Conservation (phyloP, 345 rosid genomes). For the Eucalyptus camaldulensis region DNA sequence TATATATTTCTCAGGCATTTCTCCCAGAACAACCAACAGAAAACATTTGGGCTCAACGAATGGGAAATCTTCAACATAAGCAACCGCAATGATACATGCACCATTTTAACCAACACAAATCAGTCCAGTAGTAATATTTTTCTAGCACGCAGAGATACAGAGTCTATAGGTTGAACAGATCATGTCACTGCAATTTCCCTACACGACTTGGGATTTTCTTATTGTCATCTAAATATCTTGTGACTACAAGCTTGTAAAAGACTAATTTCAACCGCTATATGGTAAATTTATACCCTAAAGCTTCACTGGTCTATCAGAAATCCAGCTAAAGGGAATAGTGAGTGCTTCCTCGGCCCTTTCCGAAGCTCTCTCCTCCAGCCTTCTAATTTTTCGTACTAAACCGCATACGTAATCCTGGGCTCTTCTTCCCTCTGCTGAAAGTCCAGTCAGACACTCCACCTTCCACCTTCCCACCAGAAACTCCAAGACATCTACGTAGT, state of each 20-base stretch:
- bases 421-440: slow-evolving; percentile 56
- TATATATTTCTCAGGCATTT: neutral
- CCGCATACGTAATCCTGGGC: slow-evolving; percentile 78
- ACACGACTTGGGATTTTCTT: neutral
- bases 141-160: neutral
- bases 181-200: neutral
- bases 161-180: neutral
- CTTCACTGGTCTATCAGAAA: slow-evolving; percentile 51
- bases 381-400: slow-evolving; percentile 49
- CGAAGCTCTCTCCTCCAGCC: slow-evolving; percentile 70
- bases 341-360: slow-evolving; percentile 46
- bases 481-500: slow-evolving; percentile 73
- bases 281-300: slow-evolving; percentile 9
- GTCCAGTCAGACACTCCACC: slow-evolving; percentile 36
- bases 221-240: neutral
- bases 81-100: neutral
- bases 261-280: neutral
- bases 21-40: neutral
- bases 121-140: neutral
- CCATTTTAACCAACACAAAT: neutral
- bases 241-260: neutral
- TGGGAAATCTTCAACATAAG: neutral
- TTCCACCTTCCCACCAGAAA: slow-evolving; percentile 75
- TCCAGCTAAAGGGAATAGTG: slow-evolving; percentile 63
- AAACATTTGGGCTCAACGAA: neutral